Base-by-base conservation (phyloP, 352 stramenopile species). In the Globisporangium mamillatum region DNA sequence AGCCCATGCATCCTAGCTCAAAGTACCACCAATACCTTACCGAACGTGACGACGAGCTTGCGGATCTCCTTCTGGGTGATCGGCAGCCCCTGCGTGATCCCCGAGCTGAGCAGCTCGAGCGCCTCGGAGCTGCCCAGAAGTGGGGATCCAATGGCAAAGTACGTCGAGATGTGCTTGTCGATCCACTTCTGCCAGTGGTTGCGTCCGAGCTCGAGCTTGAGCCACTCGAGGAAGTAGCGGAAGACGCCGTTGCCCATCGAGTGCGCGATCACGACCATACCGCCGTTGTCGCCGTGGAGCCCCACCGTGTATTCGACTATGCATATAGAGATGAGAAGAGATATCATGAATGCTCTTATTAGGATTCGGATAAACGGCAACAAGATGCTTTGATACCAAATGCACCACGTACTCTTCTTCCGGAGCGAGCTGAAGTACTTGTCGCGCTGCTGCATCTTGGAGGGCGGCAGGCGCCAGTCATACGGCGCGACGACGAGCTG, bases 211-310 rank as follows among this genome's bases (percentile, higher is more conserved):
- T 94, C 84, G 59, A 88, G 79, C 62, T 89, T 86, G 60, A 94
- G 73, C 86, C 86, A 94, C 64, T 82, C 81, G 36, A 94, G 79
- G 54, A 94, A 94, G 75, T 94, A 94, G 3, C 84, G 84, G 25
- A 94, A 89, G 20, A 93, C 68, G 41, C 77, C 77, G 66, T 94
- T 94, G 36, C 86, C 86, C 80, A 94, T 91, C 36, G 86, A 94
- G 64, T 94, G 86, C 0, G 84, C 86, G 68, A 94, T 88, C 34
- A 94, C 81, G 34, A 94, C 84, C 29, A 91, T 68, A 18, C 85
- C 80, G 14, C 76, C 63, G 32, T 73, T 67, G 36, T 63, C 63
- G 22, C 78, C 80, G 46, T 91, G 78, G 18, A 90, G 69, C 6
- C 74, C 75, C 1, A 91, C 79, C 10, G 77, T 81, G 50, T 83